phyloP scores from a whole-genome alignment of 2,329 filamentous ascomycete genomes.

The Colletotrichum coccodes region DNA sequence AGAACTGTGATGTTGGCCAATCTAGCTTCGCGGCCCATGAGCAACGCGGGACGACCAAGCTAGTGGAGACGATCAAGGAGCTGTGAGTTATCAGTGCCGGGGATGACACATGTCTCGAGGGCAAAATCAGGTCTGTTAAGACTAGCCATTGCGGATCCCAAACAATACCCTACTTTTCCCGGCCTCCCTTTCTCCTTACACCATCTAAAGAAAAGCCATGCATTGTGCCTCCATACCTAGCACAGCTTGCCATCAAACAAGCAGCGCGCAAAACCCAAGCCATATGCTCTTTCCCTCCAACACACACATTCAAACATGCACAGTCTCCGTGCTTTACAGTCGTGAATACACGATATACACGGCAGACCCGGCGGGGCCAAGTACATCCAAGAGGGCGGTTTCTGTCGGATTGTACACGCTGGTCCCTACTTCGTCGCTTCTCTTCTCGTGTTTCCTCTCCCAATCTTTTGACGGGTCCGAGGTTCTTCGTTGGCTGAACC shows the following conservation, averaged over 20 bases:
- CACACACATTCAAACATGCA: too few species aligned
- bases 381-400: background rate
- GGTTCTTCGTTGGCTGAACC: background rate
- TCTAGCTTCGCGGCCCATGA: background rate
- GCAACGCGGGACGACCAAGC: too few species aligned
- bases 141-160: conserved; percentile 27
- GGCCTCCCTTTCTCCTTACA: conserved; percentile 29
- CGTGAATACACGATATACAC: conserved; percentile 22
- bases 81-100: background rate
- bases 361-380: conserved; percentile 9
- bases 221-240: background rate
- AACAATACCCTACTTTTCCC: conserved; percentile 27
- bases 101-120: conserved; percentile 1
- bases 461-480: background rate
- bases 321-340: conserved; percentile 18
- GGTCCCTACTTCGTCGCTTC: background rate
- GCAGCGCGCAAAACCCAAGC: background rate
- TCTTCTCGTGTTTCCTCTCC: background rate
- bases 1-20: background rate
- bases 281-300: background rate
- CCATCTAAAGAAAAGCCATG: conserved; percentile 26
- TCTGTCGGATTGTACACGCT: background rate
- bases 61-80: too few species aligned
- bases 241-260: conserved; percentile 8
- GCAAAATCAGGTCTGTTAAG: conserved; percentile 27